Base-by-base conservation (phyloP, 148 eudicot genomes). In the Silene uniflora region DNA sequence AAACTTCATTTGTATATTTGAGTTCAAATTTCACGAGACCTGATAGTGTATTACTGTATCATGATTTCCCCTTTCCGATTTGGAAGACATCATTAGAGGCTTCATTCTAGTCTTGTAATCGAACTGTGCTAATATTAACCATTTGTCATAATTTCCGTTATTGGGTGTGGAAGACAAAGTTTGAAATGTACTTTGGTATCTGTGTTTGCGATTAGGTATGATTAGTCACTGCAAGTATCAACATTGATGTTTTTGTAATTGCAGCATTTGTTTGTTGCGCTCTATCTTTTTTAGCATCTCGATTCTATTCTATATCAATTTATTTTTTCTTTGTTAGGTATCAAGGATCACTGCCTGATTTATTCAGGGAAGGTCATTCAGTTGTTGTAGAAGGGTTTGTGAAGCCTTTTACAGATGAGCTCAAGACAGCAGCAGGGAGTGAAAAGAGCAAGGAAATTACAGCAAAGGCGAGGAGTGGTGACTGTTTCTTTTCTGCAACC, bases 381-480 rank as follows among this genome's bases (percentile, higher is more conserved):
- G 98, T 90, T 29, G 97, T 94, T 12, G 98, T 91, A n/a, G 98
- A 94, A 76, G 98, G 98, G 7, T 88, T 91, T 72, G 85, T 91
- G 32, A 86, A 84, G 83, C 96, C 96, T 21, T 78, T 90, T 21
- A 84, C 87, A 5, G 96, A 90, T 42, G 90, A 85, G 76, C 76
- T 85, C 14, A 85, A 75, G 85, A 73, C 73, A 27, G 14, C 73
- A 22, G 71, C 27, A 58, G 21, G 19, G 39, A 72, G 81, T 67
- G 83, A 74, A 59, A 81, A 77, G 85, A 60, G 58, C 68, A 83
- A 84, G 72, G 87, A 83, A 65, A 83, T 89, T 11, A 78, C 88
- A 0, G 86, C 79, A 10, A 94, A 91, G 73, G 98, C 97, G 0
- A 90, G 96, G 78, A 77, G 80, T 9, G 87, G 79, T 44, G 91